These are phyloP conservation scores for Ceratocystis eucalypticola DNA, from an alignment of 2,329 filamentous ascomycete species.

Conservation along the genomic window DNA sequence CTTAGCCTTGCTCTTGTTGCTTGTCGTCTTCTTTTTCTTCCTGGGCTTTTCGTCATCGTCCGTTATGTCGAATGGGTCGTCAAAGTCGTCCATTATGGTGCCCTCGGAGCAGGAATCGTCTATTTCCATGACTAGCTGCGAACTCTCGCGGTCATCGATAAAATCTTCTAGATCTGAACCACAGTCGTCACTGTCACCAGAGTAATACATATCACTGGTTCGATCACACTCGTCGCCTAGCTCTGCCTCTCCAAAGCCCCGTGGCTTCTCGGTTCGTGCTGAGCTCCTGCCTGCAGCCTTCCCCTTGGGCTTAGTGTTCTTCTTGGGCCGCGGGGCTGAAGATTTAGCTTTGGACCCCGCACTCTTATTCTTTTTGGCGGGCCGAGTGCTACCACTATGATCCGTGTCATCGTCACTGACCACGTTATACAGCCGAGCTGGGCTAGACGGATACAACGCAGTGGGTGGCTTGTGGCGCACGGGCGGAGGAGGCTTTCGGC, in stretches of 20 bases:
- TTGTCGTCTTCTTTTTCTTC: conserved; percentile 4
- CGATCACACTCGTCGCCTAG: conserved; percentile 16
- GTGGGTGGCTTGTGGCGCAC: conserved; percentile 3
- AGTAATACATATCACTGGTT: conserved; percentile 19
- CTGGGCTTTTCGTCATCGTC: conserved; percentile 7
- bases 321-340: not conserved
- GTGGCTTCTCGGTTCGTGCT: conserved; percentile 1
- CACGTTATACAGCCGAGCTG: conserved; percentile 14
- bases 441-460: conserved; percentile 14
- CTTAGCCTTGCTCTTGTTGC: not conserved
- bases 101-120: conserved; percentile 16
- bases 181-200: conserved; percentile 18
- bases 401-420: conserved; percentile 15
- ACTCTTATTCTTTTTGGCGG: conserved; percentile 4
- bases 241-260: conserved; percentile 13
- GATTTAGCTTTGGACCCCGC: not conserved
- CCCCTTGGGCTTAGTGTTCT: not conserved
- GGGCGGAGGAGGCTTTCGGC: not conserved
- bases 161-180: conserved; percentile 19
- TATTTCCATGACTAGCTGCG: conserved; percentile 5
- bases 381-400: not conserved
- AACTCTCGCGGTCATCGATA: conserved; percentile 15
- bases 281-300: not conserved
- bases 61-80: not conserved
- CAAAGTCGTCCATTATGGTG: not conserved